These are phyloP conservation scores for Colletotrichum lini DNA, from an alignment of 2,329 filamentous ascomycete genomes.

Conservation along the genomic window DNA sequence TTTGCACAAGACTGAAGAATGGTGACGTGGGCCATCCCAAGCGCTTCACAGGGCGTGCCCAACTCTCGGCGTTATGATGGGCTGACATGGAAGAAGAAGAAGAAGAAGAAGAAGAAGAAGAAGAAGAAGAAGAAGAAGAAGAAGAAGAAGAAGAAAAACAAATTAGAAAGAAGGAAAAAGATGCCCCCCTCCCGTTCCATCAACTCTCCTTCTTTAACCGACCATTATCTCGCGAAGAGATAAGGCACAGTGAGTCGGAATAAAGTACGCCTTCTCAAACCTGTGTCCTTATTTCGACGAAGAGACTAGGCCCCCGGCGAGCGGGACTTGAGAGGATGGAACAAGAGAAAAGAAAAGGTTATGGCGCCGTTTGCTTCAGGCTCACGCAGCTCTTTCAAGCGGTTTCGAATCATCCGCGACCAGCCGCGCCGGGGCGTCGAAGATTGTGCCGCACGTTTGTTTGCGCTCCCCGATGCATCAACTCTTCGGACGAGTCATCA, in stretches of 20 bases:
- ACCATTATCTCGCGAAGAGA: constrained; percentile 33
- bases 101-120: not conserved
- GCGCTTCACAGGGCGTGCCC: constrained; percentile 49
- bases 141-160: constrained; percentile 7
- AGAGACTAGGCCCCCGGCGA: constrained; percentile 30
- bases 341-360: not conserved
- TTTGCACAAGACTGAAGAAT: not conserved
- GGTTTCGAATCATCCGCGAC: constrained; percentile 41
- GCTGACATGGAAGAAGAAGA: constrained; percentile 44
- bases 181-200: constrained; percentile 15
- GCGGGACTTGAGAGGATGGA: constrained; percentile 5
- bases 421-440: constrained; percentile 12
- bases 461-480: constrained; percentile 15
- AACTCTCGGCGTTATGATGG: constrained; percentile 55
- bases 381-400: constrained; percentile 42
- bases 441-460: constrained; percentile 4
- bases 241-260: constrained; percentile 30
- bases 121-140: constrained; percentile 28
- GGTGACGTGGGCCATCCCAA: constrained; percentile 30
- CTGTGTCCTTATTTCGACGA: constrained; percentile 30
- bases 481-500: constrained; percentile 46
- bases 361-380: constrained; percentile 42
- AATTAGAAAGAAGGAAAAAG: constrained; percentile 4
- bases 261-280: constrained; percentile 30
- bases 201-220: constrained; percentile 29